Conservation (phyloP, 257 asterid species). For the Salvia miltiorrhiza region DNA sequence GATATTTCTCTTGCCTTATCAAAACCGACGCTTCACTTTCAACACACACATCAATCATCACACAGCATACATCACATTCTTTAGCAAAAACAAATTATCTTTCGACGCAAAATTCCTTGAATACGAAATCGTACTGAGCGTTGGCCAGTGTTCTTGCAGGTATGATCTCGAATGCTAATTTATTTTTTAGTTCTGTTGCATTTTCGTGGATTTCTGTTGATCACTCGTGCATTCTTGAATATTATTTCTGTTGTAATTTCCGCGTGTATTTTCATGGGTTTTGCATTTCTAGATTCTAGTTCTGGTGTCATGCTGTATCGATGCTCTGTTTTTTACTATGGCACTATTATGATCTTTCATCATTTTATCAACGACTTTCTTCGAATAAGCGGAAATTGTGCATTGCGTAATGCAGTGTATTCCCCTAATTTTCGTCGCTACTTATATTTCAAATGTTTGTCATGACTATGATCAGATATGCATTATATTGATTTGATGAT, state of each 20-base stretch:
- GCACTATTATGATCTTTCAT: no score
- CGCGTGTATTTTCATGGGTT: background rate
- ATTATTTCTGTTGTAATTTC: background rate
- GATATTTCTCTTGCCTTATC: slow-evolving; percentile 18
- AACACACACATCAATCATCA: background rate
- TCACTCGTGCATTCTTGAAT: background rate
- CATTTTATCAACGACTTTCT: no score
- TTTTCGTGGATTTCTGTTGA: background rate
- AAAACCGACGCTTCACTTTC: slow-evolving; percentile 15
- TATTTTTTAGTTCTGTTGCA: background rate
- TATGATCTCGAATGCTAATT: background rate
- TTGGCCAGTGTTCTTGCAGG: background rate
- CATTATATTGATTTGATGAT: background rate
- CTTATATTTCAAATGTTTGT: no score
- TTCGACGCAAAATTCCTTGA: background rate
- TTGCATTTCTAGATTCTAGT: background rate
- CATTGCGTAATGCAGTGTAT: no score
- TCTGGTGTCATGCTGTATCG: background rate
- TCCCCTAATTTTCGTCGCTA: no score
- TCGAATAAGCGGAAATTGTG: no score
- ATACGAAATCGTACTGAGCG: background rate
- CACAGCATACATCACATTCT: background rate
- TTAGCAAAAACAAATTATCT: background rate
- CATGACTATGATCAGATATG: background rate
- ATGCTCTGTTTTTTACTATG: slow-evolving; percentile 9